Percentiles rank a stretch among this genome's conserved stretches.
These are phyloP conservation scores for Nakazawaea anatomiae DNA, from an alignment of 805 yeast genomes.

Conservation along the genomic window DNA sequence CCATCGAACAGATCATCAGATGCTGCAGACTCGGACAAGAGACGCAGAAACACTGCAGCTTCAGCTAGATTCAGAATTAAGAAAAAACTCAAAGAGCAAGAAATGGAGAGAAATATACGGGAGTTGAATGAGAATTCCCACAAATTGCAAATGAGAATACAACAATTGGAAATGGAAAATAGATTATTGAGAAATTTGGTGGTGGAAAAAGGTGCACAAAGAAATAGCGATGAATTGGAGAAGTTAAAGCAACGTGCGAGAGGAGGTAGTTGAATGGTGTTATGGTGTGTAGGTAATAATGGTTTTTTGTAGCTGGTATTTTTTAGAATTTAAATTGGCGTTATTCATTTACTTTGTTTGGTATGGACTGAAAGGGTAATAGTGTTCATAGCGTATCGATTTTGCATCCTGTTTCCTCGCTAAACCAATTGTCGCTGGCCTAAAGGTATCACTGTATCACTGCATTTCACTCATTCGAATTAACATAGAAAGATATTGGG, in stretches of 20 bases:
- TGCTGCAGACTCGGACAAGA: constrained; percentile 57
- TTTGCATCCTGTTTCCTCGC: too few species aligned
- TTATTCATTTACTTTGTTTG: too few species aligned
- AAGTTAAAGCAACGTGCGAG: constrained; percentile 41
- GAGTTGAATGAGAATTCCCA: constrained; percentile 66
- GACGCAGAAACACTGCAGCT: constrained; percentile 89
- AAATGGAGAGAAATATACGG: constrained; percentile 72
- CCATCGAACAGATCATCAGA: constrained; percentile 6
- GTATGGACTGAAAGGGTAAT: too few species aligned
- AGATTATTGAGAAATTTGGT: constrained; percentile 76
- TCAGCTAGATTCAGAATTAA: constrained; percentile 89
- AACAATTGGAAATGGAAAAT: constrained; percentile 91
- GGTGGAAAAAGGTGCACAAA: constrained; percentile 65
- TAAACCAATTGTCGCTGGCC: too few species aligned
- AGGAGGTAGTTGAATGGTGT: not conserved
- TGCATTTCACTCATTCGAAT: too few species aligned
- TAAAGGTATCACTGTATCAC: too few species aligned
- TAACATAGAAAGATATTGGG: too few species aligned
- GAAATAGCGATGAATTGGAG: constrained; percentile 49
- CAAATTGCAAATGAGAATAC: constrained; percentile 64
- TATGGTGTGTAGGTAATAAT: not conserved
- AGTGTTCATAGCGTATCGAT: too few species aligned
- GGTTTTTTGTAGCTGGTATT: not conserved
- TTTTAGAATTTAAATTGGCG: not conserved
- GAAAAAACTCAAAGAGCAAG: constrained; percentile 88